phyloP scores from a whole-genome alignment of 768 basidiomycete genomes.

The Tulasnella sp. region DNA sequence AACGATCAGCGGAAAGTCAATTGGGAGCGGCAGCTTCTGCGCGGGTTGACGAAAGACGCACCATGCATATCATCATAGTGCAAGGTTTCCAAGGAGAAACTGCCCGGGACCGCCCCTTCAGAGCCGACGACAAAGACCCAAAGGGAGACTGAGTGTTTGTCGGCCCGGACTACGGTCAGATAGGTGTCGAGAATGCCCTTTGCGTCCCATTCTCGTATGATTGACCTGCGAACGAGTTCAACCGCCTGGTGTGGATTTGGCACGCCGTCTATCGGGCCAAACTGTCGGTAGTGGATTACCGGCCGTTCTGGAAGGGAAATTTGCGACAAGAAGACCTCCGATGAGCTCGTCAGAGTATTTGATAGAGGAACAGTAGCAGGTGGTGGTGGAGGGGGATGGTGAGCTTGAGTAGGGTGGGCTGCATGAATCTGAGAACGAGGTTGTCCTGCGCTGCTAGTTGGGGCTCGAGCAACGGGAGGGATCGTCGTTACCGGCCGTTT shows the following conservation, averaged over 20 bases:
- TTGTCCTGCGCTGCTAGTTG: not conserved
- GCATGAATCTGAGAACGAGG: slow-evolving; percentile 29
- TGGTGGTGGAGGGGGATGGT: slow-evolving; percentile 12
- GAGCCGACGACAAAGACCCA: slow-evolving; percentile 33
- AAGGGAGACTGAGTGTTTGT: slow-evolving; percentile 30
- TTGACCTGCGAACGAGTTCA: slow-evolving; percentile 30
- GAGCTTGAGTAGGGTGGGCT: slow-evolving; percentile 25
- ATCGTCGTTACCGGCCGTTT: slow-evolving; percentile 25
- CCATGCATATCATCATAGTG: slow-evolving; percentile 29
- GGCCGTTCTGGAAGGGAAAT: slow-evolving; percentile 26
- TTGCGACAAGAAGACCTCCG: slow-evolving; percentile 32
- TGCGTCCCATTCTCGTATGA: slow-evolving; percentile 27
- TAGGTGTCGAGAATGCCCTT: slow-evolving; percentile 32
- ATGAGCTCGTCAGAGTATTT: slow-evolving; percentile 17
- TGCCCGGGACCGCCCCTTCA: not conserved
- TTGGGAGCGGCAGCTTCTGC: not conserved
- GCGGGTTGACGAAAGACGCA: not conserved
- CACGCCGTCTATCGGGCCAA: slow-evolving; percentile 32
- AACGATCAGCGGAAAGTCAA: slow-evolving; percentile 10
- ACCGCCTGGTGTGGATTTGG: slow-evolving; percentile 27
- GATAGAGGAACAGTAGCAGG: slow-evolving; percentile 11
- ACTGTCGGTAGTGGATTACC: slow-evolving; percentile 29
- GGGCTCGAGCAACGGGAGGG: not conserved
- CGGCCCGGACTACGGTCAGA: slow-evolving; percentile 26
- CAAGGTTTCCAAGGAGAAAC: slow-evolving; percentile 23